Evolutionary conservation across 2,329 filamentous ascomycete genomes (phyloP), one percentile per base, ranked within the genome.

Genomic region (Aureobasidium sp.): DNA sequence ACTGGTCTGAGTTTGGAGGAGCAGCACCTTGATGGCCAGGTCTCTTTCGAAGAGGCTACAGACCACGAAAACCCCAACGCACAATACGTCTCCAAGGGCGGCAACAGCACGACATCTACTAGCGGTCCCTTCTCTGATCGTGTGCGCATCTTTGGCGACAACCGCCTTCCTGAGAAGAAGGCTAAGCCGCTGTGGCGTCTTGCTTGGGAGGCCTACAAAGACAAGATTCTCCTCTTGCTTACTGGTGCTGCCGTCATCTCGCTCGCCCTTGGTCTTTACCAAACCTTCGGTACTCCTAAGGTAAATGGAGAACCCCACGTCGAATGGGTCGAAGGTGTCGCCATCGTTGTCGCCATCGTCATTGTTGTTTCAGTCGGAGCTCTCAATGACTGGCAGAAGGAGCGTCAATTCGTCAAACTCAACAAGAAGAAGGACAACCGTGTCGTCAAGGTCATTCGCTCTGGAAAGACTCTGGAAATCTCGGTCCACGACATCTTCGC

Each of bases 301-400:
- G 72, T 78, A 5, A 72, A 79, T 11, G 78, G 72, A 5, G 75
- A 83, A 59, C 79, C 84, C 6, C 81, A 81, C 39, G 85, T 90
- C 14, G 86, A 91, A 71, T 93, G 89, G 89, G 86, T 91, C 5
- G 89, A 93, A 73, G 89, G 89, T 65, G 85, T 91, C 12, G 89
- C 89, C 8, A 91, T 92, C 65, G 85, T 91, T 47, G 82, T 87
- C 24, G 89, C 89, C 56, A 90, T 92, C 64, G 71, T 87, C 17
- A 86, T 92, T 65, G 89, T 92, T 50, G 86, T 91, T 3, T 73
- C 88, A 22, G 89, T 90, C 22, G 89, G 88, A 64, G 88, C 89
- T n/a, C 76, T 86, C 37, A 92, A 91, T 66, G 89, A 92, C 70
- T 92, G 85, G 81, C 89, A 92, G 69, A 91, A 91, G 73, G 89